Conservation (phyloP, 331 rosid species). For the Telfairia occidentalis region DNA sequence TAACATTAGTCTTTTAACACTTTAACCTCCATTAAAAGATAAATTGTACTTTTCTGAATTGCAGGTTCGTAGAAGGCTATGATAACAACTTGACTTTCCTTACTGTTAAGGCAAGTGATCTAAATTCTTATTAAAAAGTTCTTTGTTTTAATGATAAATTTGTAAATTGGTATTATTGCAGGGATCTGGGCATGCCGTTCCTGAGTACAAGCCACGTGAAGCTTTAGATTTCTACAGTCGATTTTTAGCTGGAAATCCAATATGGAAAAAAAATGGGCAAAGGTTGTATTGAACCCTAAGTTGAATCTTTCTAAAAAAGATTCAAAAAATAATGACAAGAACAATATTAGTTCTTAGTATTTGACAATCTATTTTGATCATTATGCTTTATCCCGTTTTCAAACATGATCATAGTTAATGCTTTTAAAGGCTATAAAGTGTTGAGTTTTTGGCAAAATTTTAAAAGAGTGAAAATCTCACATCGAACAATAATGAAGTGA, state of each 20-base stretch:
- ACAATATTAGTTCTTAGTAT: neutral
- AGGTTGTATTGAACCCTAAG: neutral
- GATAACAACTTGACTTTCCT: constrained; percentile 45
- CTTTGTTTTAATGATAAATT: neutral
- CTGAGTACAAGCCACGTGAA: constrained; percentile 67
- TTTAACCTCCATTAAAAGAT: neutral
- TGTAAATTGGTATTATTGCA: constrained; percentile 19
- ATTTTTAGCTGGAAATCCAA: constrained; percentile 31
- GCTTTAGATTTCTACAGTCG: constrained; percentile 43
- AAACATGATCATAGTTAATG: too few relatives aligned
- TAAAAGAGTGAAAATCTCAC: too few relatives aligned
- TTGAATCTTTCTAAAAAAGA: too few relatives aligned
- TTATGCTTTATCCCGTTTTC: neutral
- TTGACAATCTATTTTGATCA: neutral
- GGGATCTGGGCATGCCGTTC: constrained; percentile 85
- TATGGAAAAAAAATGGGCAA: neutral
- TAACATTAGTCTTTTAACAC: neutral
- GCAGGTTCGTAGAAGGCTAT: constrained; percentile 54
- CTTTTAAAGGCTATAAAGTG: too few relatives aligned
- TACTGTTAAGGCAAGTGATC: constrained; percentile 52
- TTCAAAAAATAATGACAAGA: neutral
- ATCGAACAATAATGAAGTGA: too few relatives aligned
- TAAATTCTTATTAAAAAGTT: neutral
- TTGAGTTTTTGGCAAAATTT: too few relatives aligned
- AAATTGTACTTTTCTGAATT: neutral